Evolutionary conservation across 371 early-diverging fungal species (phyloP).

Genomic region (Mucor lusitanicus): DNA sequence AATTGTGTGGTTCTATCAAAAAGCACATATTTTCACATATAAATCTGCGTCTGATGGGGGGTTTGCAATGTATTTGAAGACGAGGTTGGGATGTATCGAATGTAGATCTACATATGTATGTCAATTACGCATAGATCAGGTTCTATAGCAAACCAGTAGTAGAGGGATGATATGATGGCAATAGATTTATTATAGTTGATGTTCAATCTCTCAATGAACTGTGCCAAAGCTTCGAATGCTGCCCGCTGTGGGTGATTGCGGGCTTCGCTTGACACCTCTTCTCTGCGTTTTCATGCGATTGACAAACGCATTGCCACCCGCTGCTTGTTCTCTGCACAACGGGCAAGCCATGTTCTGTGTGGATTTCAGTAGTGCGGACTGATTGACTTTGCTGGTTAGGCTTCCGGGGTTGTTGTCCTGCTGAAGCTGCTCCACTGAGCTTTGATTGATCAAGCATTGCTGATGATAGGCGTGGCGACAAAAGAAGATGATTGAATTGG

Average conservation of each 20-base stretch:
- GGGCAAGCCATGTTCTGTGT: conserved; percentile 56
- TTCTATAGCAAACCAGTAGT: too few species aligned
- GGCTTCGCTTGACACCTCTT: conserved; percentile 9
- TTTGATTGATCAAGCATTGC: conserved; percentile 55
- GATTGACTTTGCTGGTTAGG: conserved; percentile 54
- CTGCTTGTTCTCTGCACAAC: conserved; percentile 56
- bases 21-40: neutral
- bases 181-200: neutral
- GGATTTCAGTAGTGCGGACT: conserved; percentile 55
- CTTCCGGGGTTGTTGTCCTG: conserved; percentile 29
- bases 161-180: too few species aligned
- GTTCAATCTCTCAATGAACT: too few species aligned
- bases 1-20: neutral
- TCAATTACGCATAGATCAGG: too few species aligned
- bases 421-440: conserved; percentile 6
- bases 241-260: conserved; percentile 27
- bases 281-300: conserved; percentile 48
- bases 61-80: too few species aligned
- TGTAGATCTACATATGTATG: too few species aligned
- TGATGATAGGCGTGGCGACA: conserved; percentile 78
- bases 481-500: conserved; percentile 67
- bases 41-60: too few species aligned
- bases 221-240: conserved; percentile 45
- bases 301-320: conserved; percentile 55
- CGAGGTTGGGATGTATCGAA: too few species aligned